Evolutionary conservation across 208 protist genomes (phyloP), one percentile per base, ranked within the genome.

Genomic region (Kentomonas sorsogonicus): DNA sequence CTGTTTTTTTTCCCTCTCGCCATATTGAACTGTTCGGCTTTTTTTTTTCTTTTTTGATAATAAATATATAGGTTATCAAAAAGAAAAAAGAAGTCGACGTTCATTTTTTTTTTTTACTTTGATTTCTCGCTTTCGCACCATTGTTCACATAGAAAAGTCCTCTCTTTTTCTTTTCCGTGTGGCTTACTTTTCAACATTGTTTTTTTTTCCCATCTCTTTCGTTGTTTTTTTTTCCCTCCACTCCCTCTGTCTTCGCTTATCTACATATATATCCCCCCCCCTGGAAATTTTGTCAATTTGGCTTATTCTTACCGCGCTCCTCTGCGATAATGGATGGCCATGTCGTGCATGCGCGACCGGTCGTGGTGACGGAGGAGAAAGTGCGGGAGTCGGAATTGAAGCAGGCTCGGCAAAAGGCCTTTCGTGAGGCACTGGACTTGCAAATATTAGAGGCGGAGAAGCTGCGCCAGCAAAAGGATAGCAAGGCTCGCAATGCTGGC

Each of bases 401-500:
- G 40, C 74, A 83, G 33, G 66, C 66, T 43, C 91, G 88, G 36
- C 87, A 89, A 46, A 60, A 68, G 36, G 78, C 69, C 0, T 43
- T 90, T 25, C 74, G 63, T 27, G 77, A 79, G 11, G 82, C 82
- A 6, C 69, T 91, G 7, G 87, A 91, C 54, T 63, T 60, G 20
- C 87, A 91, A 63, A 79, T 88, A n/a, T 63, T 41, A 30, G 77
- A 87, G 34, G 41, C 60, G 15, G 69, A 59, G 47, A 39, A 48
- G 22, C 57, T n/a, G n/a, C n/a, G n/a, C n/a, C n/a, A n/a, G n/a
- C 18, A 13, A 57, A n/a, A 13, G 16, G 51, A 66, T 16, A 39
- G 41, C 33, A 55, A 58, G 31, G 6, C 38, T 0, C 4, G 13
- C 38, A 39, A 25, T 29, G 34, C 3, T n/a, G 20, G 50, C 48